Evolutionary conservation across 352 stramenopile species (phyloP).

Genomic region (Pythium dissimile): DNA sequence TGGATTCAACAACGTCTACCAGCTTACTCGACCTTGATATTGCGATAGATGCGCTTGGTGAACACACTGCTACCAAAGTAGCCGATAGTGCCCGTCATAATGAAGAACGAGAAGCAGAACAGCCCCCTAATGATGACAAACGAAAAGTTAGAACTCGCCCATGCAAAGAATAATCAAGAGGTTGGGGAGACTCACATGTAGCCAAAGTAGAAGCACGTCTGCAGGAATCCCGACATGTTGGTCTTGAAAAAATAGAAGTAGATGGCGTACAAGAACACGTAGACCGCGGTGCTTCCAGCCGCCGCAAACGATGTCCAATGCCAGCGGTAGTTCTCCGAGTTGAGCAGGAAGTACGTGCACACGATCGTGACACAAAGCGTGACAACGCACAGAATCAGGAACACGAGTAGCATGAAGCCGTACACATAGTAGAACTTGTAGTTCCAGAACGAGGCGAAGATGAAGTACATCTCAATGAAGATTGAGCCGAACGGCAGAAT

Average conservation of each 20-base stretch:
- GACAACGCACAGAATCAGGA: slow-evolving; percentile 97
- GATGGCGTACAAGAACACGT: slow-evolving; percentile 99
- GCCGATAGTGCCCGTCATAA: slow-evolving; percentile 92
- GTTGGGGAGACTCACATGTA: slow-evolving; percentile 87
- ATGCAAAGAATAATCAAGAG: neutral
- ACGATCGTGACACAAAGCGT: slow-evolving; percentile 99
- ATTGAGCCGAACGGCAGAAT: slow-evolving; percentile 98
- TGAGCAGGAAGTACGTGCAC: slow-evolving; percentile 98
- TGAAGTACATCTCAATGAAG: slow-evolving; percentile 99
- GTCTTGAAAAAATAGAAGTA: slow-evolving; percentile 99
- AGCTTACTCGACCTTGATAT: slow-evolving; percentile 94
- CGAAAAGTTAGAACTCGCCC: neutral
- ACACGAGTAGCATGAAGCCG: slow-evolving; percentile 98
- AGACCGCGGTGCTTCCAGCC: slow-evolving; percentile 91
- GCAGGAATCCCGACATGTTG: slow-evolving; percentile 98
- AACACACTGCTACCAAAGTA: slow-evolving; percentile 91
- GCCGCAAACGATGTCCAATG: slow-evolving; percentile 97
- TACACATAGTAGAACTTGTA: slow-evolving; percentile 99
- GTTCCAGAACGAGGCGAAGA: slow-evolving; percentile 99
- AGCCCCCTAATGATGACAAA: slow-evolving; percentile 53
- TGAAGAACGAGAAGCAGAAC: slow-evolving; percentile 91
- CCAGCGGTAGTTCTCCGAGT: slow-evolving; percentile 99
- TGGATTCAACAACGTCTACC: neutral
- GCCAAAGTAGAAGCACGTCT: slow-evolving; percentile 98
- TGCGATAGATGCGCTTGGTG: slow-evolving; percentile 93